A percentile compares a stretch with the other conserved stretches of the same genome.
These are phyloP conservation scores for Mycena albidolilacea DNA, from an alignment of 768 basidiomycete species.

Conservation along the genomic window DNA sequence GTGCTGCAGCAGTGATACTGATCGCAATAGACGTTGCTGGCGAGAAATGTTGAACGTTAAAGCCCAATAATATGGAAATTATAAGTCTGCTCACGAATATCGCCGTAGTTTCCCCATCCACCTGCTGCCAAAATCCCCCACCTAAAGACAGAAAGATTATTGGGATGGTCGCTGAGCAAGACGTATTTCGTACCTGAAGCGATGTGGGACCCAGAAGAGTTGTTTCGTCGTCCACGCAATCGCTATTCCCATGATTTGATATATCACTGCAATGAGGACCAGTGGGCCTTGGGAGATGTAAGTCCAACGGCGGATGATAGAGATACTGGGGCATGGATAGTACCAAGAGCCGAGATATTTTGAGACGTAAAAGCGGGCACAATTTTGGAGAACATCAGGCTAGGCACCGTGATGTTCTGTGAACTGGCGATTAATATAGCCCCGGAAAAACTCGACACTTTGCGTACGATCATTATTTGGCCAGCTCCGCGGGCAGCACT, in stretches of 20 bases:
- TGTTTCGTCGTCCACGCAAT: constrained; percentile 71
- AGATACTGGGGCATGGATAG: constrained; percentile 23
- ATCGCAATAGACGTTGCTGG: constrained; percentile 77
- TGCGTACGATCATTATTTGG: constrained; percentile 68
- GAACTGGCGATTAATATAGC: neutral
- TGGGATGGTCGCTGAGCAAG: neutral
- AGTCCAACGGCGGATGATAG: neutral
- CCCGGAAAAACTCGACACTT: too few relatives aligned
- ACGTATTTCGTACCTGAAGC: constrained; percentile 66
- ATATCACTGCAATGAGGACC: constrained; percentile 71
- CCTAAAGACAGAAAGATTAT: neutral
- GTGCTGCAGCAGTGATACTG: constrained; percentile 71
- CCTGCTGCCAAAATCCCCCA: constrained; percentile 77
- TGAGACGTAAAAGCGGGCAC: constrained; percentile 74
- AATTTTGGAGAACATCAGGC: constrained; percentile 80
- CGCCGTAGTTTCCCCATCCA: constrained; percentile 78
- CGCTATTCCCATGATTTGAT: constrained; percentile 68
- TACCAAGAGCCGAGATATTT: constrained; percentile 71
- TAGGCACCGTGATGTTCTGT: constrained; percentile 73
- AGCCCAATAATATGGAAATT: neutral
- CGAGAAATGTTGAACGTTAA: neutral
- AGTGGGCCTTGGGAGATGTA: constrained; percentile 66
- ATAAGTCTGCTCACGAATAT: constrained; percentile 68
- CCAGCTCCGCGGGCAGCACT: constrained; percentile 72
- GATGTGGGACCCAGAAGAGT: constrained; percentile 84